Evolutionary conservation across 148 eudicot genomes (phyloP).

Genomic region (Selenicereus undatus): DNA sequence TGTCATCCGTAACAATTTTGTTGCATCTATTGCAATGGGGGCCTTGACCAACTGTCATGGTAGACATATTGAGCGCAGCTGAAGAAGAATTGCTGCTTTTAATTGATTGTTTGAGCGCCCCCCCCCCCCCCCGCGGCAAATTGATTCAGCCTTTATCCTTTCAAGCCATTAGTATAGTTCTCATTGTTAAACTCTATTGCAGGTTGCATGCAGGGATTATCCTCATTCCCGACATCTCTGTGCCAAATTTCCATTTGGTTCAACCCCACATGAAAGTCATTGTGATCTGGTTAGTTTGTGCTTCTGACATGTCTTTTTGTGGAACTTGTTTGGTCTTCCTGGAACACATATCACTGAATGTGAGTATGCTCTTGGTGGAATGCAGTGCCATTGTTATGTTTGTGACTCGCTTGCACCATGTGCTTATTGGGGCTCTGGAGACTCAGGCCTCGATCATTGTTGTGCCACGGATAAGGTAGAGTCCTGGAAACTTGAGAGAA

Average conservation of each 20-base stretch:
- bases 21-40: background rate
- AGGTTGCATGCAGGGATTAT: slow-evolving; percentile 98
- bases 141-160: background rate
- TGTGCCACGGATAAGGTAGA: slow-evolving; percentile 70
- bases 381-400: slow-evolving; percentile 97
- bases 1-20: background rate
- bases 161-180: background rate
- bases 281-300: slow-evolving; percentile 49
- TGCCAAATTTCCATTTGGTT: slow-evolving; percentile 65
- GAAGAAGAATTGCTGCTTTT: background rate
- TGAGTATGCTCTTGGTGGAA: slow-evolving; percentile 9
- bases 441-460: slow-evolving; percentile 57
- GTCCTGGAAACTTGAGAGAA: slow-evolving; percentile 58
- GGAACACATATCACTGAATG: background rate
- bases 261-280: slow-evolving; percentile 58
- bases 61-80: background rate
- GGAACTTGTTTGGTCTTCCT: slow-evolving; percentile 1
- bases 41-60: background rate
- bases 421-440: slow-evolving; percentile 62
- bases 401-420: slow-evolving; percentile 93
- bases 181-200: slow-evolving; percentile 19
- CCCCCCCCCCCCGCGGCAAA: too few species aligned
- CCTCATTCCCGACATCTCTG: slow-evolving; percentile 97
- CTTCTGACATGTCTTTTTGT: slow-evolving; percentile 4
- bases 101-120: background rate